phyloP scores from a whole-genome alignment of 2,329 filamentous ascomycete genomes.

The Colletotrichum sp. region DNA sequence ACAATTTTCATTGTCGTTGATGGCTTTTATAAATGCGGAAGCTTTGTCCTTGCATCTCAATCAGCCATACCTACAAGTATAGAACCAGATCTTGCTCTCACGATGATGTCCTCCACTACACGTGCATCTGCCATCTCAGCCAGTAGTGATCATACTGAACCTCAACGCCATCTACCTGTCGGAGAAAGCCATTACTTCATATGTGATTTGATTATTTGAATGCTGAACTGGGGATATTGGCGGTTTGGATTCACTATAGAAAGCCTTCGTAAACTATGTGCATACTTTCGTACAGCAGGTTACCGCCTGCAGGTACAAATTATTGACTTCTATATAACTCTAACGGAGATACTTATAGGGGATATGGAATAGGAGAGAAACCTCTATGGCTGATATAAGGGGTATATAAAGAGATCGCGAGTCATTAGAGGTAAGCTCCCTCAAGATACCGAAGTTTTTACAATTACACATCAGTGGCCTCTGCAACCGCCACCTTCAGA shows the following conservation, averaged over 20 bases:
- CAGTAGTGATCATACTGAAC: background rate
- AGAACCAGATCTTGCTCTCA: background rate
- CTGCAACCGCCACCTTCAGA: too few species aligned
- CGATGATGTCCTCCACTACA: background rate
- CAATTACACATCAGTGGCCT: too few species aligned
- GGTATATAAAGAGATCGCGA: too few species aligned
- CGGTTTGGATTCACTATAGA: background rate
- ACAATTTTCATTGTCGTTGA: background rate
- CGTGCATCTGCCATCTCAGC: background rate
- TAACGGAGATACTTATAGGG: too few species aligned
- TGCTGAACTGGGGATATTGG: background rate
- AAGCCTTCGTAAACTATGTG: background rate
- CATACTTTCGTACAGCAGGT: background rate
- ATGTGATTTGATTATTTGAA: background rate
- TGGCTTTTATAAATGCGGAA: background rate
- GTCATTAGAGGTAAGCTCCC: too few species aligned
- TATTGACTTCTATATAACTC: background rate
- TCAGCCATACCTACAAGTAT: background rate
- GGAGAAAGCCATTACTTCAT: background rate
- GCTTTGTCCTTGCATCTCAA: background rate
- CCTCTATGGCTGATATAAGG: too few species aligned
- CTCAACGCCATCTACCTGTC: background rate
- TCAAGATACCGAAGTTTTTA: too few species aligned
- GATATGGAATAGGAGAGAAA: too few species aligned
- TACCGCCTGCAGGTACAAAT: background rate